Evolutionary conservation across 495 filamentous ascomycete genomes (phyloP), one percentile per base, ranked within the genome.

Genomic region (Podospora anserina): DNA sequence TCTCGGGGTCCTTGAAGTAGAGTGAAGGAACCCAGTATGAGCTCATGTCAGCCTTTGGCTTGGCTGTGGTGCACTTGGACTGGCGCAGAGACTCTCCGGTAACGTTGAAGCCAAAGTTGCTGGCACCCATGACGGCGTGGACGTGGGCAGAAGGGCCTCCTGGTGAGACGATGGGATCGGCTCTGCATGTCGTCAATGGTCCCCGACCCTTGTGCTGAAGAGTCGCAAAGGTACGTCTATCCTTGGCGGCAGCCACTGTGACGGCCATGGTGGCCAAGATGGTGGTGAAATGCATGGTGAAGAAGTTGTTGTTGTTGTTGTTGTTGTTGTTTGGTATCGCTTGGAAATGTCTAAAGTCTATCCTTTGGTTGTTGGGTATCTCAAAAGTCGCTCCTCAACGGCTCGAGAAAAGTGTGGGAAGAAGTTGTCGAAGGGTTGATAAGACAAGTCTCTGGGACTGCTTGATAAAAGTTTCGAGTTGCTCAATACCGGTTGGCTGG

Each of bases 1-100:
- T 90, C 69, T 84, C 78, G 69, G 81, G 81, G 61, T 84, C 82
- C 70, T 81, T 76, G 75, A 84, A 92, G 79, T 87, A 92, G 19
- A 94, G 81, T 53, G 78, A 77, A 2, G 92, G 89, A 60, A 88
- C 84, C 92, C 92, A 94, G 80, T 95, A 94, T 78, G 88, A 89
- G 71, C 87, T 90, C 70, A 88, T 81, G 77, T 95, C 92, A 67
- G 84, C 82, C 66, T 84, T 87, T 69, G 89, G 82, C 11, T 80
- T 81, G 69, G 90, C 88, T 11, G 88, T 88, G 62, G 88, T 89
- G 79, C 92, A 95, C 0, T 78, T 78, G 0, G 91, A 90, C 64
- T 79, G 69, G 60, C 84, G 79, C 13, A 90, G 82, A 30, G 81
- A 74, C 60, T 85, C 78, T 65, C 87, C 90, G 57, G 81, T 81